A percentile compares a stretch with the other conserved stretches of the same genome.
Evolutionary conservation across 129 eudicot genomes (phyloP).

Genomic region (Pseudognaphalium luteoalbum): DNA sequence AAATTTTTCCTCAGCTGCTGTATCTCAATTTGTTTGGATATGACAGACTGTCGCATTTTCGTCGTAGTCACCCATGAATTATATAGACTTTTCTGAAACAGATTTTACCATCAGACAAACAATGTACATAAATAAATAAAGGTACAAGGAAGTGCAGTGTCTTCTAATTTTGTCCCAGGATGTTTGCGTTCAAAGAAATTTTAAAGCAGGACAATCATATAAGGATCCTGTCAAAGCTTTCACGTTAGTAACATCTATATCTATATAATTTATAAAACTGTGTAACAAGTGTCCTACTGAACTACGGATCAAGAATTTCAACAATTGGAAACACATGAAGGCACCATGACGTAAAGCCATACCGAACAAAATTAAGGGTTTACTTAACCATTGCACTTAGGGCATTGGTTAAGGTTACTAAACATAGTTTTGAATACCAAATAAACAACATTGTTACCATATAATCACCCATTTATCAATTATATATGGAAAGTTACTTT

Average conservation of each 20-base stretch:
- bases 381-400: too few relatives aligned
- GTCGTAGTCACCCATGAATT: slow-evolving; percentile 62
- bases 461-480: too few relatives aligned
- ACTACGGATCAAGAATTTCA: slow-evolving; percentile 5
- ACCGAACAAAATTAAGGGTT: neutral
- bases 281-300: slow-evolving; percentile 3
- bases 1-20: slow-evolving; percentile 47
- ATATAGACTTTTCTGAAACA: slow-evolving; percentile 65
- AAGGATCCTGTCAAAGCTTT: neutral
- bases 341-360: neutral
- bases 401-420: too few relatives aligned
- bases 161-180: neutral
- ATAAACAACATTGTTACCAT: too few relatives aligned
- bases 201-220: neutral
- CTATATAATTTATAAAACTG: neutral
- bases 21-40: slow-evolving; percentile 47
- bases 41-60: slow-evolving; percentile 53
- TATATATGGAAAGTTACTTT: too few relatives aligned
- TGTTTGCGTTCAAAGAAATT: slow-evolving; percentile 4
- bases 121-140: slow-evolving; percentile 7
- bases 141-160: slow-evolving; percentile 1
- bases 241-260: neutral
- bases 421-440: too few relatives aligned
- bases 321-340: neutral
- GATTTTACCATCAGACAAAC: slow-evolving; percentile 16